Evolutionary conservation across 768 basidiomycete species (phyloP), one percentile per base, ranked within the genome.

Genomic region (Mycena alexandri): DNA sequence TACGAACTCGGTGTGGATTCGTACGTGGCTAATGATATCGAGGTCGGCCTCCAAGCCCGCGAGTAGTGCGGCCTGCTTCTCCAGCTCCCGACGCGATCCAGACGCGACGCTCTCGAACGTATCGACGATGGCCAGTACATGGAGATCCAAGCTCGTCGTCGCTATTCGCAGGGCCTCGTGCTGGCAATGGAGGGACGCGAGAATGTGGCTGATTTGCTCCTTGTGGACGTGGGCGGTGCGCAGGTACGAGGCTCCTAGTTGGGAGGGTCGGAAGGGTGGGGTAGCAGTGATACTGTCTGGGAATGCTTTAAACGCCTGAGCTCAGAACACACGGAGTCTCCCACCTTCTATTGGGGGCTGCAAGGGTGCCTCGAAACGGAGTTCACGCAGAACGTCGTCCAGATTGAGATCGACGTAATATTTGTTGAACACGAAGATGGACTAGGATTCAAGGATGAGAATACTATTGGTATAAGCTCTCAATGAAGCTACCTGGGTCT

Each of bases 341-440:
- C 60, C 63, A 91, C 93, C 90, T 79, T 93, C 91, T 67, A 92
- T 86, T 19, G 86, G 83, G n/a, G 90, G 88, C 69, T 93, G 90
- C 24, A 92, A 72, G 19, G 84, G 83, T 3, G 92, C 82, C 48
- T 89, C 85, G 19, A 89, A 80, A 17, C 79, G 83, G n/a, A 95
- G 84, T 46, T 87, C 84, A n/a, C 77, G 82, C 17, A 94, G 76
- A 25, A 93, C 89, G 47, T 90, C 85, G 2, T 90, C 86, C 33
- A 91, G 61, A 55, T 91, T 88, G 48, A 88, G 82, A 69, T 93
- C 92, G 42, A 95, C 84, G 72, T 91, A 92, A 73, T 86, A 82
- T 73, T 93, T 93, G 79, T 94, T 95, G 79, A 93, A 95, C 7
- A 95, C 91, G 73, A 87, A 95, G 67, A 95, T 90, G 9, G 88